Percentiles rank a stretch among this genome's conserved stretches.
Conservation (phyloP, 2,329 filamentous ascomycete genomes). For the Nannizzia gypsea region DNA sequence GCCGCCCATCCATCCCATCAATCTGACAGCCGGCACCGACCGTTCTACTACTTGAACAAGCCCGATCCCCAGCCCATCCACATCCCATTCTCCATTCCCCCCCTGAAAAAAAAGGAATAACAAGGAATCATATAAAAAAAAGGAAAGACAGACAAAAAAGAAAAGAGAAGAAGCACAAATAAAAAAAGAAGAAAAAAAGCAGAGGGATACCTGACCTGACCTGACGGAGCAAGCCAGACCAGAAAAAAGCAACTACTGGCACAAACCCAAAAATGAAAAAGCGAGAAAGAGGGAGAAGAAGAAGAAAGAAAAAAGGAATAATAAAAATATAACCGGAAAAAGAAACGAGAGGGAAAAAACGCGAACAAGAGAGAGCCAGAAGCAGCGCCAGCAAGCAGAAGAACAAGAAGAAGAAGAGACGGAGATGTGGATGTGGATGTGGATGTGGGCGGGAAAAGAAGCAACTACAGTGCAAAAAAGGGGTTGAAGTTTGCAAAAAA, state of each 20-base stretch:
- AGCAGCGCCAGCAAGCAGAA: not conserved
- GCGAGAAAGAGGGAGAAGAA: not conserved
- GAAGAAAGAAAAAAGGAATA: not conserved
- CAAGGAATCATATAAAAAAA: too few species aligned
- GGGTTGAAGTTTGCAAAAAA: not conserved
- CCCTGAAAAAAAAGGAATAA: constrained; percentile 1
- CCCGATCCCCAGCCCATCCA: not conserved
- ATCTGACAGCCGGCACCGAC: not conserved
- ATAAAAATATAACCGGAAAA: too few species aligned
- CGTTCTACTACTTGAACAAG: not conserved
- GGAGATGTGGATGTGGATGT: not conserved
- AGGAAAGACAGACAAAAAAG: too few species aligned
- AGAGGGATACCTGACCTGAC: not conserved
- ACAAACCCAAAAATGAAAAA: not conserved
- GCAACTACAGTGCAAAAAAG: not conserved
- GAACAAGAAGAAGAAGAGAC: not conserved
- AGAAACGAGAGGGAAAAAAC: not conserved
- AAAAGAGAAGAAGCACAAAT: too few species aligned
- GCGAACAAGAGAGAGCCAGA: not conserved
- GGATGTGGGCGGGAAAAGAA: not conserved
- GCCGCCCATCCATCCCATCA: not conserved
- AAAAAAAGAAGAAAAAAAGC: too few species aligned
- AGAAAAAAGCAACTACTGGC: not conserved
- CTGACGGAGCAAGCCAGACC: not conserved
- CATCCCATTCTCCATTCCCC: not conserved